Base-by-base conservation (phyloP, 2,329 filamentous ascomycete species). In the Lasiodiplodia sp. region DNA sequence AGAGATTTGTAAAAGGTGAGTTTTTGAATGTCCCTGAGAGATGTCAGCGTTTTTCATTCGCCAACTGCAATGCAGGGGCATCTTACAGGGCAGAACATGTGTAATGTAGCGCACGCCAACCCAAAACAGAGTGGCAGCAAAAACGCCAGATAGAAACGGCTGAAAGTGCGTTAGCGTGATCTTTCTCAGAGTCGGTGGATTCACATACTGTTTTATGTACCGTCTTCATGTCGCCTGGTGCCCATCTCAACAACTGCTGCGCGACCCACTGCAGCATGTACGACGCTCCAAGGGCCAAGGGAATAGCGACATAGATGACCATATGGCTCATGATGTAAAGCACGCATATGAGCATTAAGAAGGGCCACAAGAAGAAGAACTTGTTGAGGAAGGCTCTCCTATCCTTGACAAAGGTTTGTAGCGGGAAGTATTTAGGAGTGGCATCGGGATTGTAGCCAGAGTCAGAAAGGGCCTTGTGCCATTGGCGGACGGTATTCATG, bases 121-220 rank as follows among this genome's bases (percentile, higher is more conserved):
- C 83, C 93, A 90, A 76, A 97, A 96, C 21, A 97, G 80, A 0
- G 94, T 92, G 2, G 86, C 94, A 0, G 94, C 91, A 81, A 99
- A 99, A 70, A 99, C 94, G 68, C 96, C 96, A 0, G 96, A 91
- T 73, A 99, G 85, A 86, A 94, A 98, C 14, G 96, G 95, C 91
- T 94, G 68, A 3, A 2, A 8, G 11, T 7, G 11, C 16, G 31
- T 66, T 21, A 58, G n/a, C 25, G 38, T 10, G 2, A 23, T 4
- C 12, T 40, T 28, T 38, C 5, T 23, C 10, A n/a, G 7, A 65
- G 66, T 47, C 3, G 1, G 3, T 16, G 5, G n/a, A n/a, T 51
- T n/a, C 10, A 82, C 89, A 75, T 84, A 93, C 91, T 69, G 96
- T 98, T 81, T 91, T 93, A 78, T 97, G 94, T 74, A 98, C 90